Percentiles rank a stretch among this genome's conserved stretches.
Evolutionary conservation across 2,329 filamentous ascomycete species (phyloP).

Genomic region (Periconia macrospinosa): DNA sequence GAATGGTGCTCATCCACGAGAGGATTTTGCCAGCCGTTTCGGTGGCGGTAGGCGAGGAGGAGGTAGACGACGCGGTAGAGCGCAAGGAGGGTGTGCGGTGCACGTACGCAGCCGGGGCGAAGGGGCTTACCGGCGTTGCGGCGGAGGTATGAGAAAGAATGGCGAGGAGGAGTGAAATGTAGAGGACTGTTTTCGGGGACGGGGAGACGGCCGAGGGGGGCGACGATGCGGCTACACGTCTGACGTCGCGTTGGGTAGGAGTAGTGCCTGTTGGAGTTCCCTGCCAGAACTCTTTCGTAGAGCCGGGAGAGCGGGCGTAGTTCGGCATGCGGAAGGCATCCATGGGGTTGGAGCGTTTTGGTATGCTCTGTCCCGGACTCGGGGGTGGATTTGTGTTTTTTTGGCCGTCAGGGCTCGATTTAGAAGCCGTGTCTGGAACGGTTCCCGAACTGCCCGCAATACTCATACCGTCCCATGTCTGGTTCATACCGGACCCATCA

Average conservation of each 20-base stretch:
- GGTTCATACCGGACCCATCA: constrained; percentile 30
- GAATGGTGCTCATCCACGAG: constrained; percentile 48
- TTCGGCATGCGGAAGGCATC: constrained; percentile 42
- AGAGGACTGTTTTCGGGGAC: constrained; percentile 50
- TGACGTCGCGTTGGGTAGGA: constrained; percentile 31
- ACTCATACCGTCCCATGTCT: constrained; percentile 27
- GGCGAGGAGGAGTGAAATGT: constrained; percentile 50
- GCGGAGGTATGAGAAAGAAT: constrained; percentile 43
- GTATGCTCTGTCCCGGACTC: constrained; percentile 23
- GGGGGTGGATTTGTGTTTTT: constrained; percentile 11
- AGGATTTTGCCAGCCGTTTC: constrained; percentile 45
- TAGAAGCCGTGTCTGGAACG: constrained; percentile 2
- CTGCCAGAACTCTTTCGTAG: constrained; percentile 27
- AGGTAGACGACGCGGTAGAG: constrained; percentile 11
- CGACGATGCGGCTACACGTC: constrained; percentile 39
- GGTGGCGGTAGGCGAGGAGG: constrained; percentile 17
- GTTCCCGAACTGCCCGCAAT: constrained; percentile 10
- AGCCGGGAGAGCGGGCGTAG: constrained; percentile 36
- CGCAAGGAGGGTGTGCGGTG: constrained; percentile 17
- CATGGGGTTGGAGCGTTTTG: constrained; percentile 31
- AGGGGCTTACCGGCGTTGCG: constrained; percentile 31
- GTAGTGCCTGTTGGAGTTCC: constrained; percentile 17
- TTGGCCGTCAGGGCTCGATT: not conserved
- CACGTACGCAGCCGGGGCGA: constrained; percentile 19
- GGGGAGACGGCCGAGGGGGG: constrained; percentile 45